Percentiles rank a stretch among this genome's conserved stretches.
These are phyloP conservation scores for Solanum pennellii DNA, from an alignment of 257 asterid species.

Conservation along the genomic window DNA sequence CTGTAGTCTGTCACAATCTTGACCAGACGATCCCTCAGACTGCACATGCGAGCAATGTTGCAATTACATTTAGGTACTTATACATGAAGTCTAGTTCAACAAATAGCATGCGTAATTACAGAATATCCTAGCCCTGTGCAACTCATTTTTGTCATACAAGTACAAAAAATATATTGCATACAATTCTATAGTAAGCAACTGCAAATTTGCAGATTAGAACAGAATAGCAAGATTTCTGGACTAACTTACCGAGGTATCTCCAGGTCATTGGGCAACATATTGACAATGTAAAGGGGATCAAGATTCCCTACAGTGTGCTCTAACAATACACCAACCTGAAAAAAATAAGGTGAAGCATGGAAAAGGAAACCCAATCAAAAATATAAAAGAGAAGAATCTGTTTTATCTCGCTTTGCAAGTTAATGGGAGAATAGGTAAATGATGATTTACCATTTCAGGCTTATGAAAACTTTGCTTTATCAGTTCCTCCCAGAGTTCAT, in stretches of 20 bases:
- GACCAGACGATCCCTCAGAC: constrained; percentile 94
- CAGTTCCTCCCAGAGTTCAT: constrained; percentile 98
- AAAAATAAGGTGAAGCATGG: constrained; percentile 5
- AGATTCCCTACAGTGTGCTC: constrained; percentile 99
- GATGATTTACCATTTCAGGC: constrained; percentile 79
- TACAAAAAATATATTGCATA: not conserved
- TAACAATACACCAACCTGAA: constrained; percentile 83
- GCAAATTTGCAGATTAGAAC: not conserved
- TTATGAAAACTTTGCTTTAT: constrained; percentile 83
- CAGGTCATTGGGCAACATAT: constrained; percentile 87
- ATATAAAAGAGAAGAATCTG: not conserved
- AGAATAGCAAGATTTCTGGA: not conserved
- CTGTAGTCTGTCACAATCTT: constrained; percentile 94
- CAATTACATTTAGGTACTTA: not conserved
- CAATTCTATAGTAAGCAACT: not conserved
- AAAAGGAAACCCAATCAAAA: not conserved
- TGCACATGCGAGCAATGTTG: constrained; percentile 26
- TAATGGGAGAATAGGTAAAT: not conserved
- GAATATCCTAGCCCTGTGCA: not conserved
- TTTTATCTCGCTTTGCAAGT: not conserved
- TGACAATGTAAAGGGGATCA: constrained; percentile 90
- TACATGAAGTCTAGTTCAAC: not conserved
- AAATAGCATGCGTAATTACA: not conserved
- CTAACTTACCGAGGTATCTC: constrained; percentile 86
- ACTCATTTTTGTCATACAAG: not conserved